Percentiles rank a stretch among this genome's conserved stretches.
These are phyloP conservation scores for Drechslera avenae DNA, from an alignment of 2,329 filamentous ascomycete species.

Conservation along the genomic window DNA sequence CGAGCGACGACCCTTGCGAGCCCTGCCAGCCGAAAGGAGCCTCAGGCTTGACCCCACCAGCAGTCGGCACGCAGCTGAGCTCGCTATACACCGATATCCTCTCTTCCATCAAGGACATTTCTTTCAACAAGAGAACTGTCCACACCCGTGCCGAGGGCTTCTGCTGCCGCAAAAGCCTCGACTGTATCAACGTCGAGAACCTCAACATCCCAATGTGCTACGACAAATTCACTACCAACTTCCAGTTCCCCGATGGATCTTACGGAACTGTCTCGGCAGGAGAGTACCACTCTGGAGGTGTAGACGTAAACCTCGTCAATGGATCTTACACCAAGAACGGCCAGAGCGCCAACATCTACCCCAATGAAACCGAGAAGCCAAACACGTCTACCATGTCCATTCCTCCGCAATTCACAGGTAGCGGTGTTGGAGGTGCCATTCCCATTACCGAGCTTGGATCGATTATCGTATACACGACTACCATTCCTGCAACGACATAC, in stretches of 20 bases:
- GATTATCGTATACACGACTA: slow-evolving; percentile 44
- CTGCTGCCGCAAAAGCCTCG: slow-evolving; percentile 46
- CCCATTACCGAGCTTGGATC: slow-evolving; percentile 52
- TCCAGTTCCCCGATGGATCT: slow-evolving; percentile 53
- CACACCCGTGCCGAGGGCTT: slow-evolving; percentile 30
- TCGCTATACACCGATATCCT: slow-evolving; percentile 45
- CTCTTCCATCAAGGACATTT: slow-evolving; percentile 42
- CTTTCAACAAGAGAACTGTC: slow-evolving; percentile 37
- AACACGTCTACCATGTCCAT: slow-evolving; percentile 53
- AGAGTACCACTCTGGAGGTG: slow-evolving; percentile 49
- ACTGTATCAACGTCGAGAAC: slow-evolving; percentile 50
- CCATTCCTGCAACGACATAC: slow-evolving; percentile 34
- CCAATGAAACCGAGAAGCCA: slow-evolving; percentile 45
- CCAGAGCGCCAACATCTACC: slow-evolving; percentile 54
- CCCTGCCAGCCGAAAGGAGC: slow-evolving; percentile 47
- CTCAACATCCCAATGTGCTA: slow-evolving; percentile 57
- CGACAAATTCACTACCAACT: slow-evolving; percentile 60
- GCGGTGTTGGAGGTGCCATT: slow-evolving; percentile 54
- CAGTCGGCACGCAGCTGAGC: slow-evolving; percentile 42
- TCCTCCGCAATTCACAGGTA: slow-evolving; percentile 54
- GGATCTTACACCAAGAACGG: slow-evolving; percentile 52
- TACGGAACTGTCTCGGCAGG: slow-evolving; percentile 55
- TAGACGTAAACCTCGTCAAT: slow-evolving; percentile 51
- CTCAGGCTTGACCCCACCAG: slow-evolving; percentile 35
- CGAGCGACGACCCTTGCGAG: slow-evolving; percentile 39